Evolutionary conservation across 495 filamentous ascomycete genomes (phyloP).

Genomic region (Neurospora sp.): DNA sequence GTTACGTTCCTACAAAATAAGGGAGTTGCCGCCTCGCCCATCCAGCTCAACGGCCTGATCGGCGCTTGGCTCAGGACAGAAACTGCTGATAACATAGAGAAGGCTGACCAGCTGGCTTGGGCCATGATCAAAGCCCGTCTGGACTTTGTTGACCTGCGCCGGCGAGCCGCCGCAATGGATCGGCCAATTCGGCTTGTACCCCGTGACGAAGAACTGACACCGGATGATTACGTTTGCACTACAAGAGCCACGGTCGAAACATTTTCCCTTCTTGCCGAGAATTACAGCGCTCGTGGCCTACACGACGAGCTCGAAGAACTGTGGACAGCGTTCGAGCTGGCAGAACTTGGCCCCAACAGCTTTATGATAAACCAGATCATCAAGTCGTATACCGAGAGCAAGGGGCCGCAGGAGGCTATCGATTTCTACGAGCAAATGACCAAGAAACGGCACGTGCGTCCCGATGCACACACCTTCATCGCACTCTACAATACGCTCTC

Average conservation of each 20-base stretch:
- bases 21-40: constrained; percentile 52
- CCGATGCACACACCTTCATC: constrained; percentile 60
- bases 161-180: constrained; percentile 6
- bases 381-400: constrained; percentile 46
- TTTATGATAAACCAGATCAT: constrained; percentile 71
- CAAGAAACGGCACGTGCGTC: constrained; percentile 31
- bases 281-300: constrained; percentile 53
- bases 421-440: constrained; percentile 41
- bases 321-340: constrained; percentile 42
- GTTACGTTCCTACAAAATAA: constrained; percentile 56
- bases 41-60: constrained; percentile 66
- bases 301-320: constrained; percentile 46
- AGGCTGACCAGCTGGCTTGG: constrained; percentile 65
- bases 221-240: constrained; percentile 19
- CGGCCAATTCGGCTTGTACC: constrained; percentile 9
- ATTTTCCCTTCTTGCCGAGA: constrained; percentile 61
- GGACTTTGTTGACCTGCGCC: constrained; percentile 38
- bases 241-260: constrained; percentile 59
- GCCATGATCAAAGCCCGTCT: constrained; percentile 61
- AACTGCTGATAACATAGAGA: constrained; percentile 37
- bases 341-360: constrained; percentile 53
- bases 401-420: constrained; percentile 40
- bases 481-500: constrained; percentile 50
- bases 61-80: constrained; percentile 62
- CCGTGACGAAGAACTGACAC: constrained; percentile 20